phyloP scores from a whole-genome alignment of 2,329 filamentous ascomycete species.

The Pezicula radicicola region DNA sequence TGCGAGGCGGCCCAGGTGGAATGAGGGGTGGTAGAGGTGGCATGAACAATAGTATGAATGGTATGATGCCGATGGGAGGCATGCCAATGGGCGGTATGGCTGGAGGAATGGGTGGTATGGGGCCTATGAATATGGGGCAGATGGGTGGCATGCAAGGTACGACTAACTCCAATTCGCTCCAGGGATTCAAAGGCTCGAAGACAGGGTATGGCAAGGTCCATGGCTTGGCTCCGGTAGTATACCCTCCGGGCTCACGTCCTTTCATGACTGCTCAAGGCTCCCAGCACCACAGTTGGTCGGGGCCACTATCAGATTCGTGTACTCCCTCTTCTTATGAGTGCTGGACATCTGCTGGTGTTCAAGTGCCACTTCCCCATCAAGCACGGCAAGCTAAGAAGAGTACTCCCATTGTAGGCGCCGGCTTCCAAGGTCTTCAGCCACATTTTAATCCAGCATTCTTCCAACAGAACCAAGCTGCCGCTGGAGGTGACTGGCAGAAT shows the following conservation, averaged over 20 bases:
- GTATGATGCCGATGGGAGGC: constrained; percentile 37
- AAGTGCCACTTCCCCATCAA: constrained; percentile 11
- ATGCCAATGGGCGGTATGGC: constrained; percentile 56
- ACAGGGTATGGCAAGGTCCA: constrained; percentile 6
- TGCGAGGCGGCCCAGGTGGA: constrained; percentile 48
- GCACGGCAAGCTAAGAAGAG: constrained; percentile 11
- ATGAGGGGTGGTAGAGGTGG: constrained; percentile 58
- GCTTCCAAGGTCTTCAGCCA: constrained; percentile 66
- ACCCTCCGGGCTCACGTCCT: constrained; percentile 1
- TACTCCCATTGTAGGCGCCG: constrained; percentile 29
- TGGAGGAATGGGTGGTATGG: constrained; percentile 30
- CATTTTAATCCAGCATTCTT: constrained; percentile 77
- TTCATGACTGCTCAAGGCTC: constrained; percentile 14
- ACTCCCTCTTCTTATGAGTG: background rate
- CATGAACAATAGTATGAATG: constrained; percentile 40
- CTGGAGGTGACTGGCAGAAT: constrained; percentile 63
- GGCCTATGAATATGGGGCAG: constrained; percentile 39
- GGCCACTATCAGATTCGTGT: constrained; percentile 1
- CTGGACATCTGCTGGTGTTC: background rate
- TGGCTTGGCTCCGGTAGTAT: background rate
- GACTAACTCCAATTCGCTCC: constrained; percentile 24
- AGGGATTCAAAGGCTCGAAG: constrained; percentile 1
- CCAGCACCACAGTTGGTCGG: constrained; percentile 16
- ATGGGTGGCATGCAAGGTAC: constrained; percentile 58
- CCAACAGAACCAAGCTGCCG: constrained; percentile 42